Evolutionary conservation across 371 early-diverging fungal species (phyloP), one percentile per base, ranked within the genome.

Genomic region (Mucor saturninus): DNA sequence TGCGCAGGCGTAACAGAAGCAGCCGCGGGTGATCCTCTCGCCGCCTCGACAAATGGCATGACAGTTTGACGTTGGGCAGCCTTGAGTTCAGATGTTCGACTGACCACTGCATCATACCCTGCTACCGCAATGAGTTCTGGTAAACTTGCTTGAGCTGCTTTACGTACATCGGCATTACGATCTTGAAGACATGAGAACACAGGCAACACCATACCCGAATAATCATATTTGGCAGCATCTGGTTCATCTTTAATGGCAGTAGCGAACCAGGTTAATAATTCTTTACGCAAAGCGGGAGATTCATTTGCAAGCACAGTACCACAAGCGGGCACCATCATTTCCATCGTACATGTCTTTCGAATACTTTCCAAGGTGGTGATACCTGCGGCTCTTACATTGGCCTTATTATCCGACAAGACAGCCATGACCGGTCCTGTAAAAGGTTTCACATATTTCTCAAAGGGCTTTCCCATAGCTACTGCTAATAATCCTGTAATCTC

Each of bases 81-180:
- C 46, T 86, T 87, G 32, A 92, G 78, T 53, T 91, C 90, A 29
- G 77, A 72, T 21, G 84, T 83, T 64, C 85, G 89, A 7, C 83
- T 72, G 4, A 81, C 73, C 2, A 93, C 79, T 2, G 71, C 62
- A 46, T 87, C 88, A 51, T 84, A 84, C 1, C 93, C 92, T 0
- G 86, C 87, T 43, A 67, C 80, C 10, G 75, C 71, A 14, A 90
- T 83, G 5, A 94, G 53, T 10, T 75, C 72, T 4, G 81, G 85
- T n/a, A 96, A 68, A 54, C 89, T 80, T 2, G 80, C 68, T 59
- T 90, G 89, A 2, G 95, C 93, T 2, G 84, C 80, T 67, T 96
- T 96, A 59, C 98, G 86, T 10, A 97, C 97, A 31, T 96, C 96
- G 0, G 84, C 83, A 66, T 88, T 93, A 31, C 92, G 87, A 65